Conservation (phyloP, 192 early-diverging fungal species). For the Coemansia sp. region DNA sequence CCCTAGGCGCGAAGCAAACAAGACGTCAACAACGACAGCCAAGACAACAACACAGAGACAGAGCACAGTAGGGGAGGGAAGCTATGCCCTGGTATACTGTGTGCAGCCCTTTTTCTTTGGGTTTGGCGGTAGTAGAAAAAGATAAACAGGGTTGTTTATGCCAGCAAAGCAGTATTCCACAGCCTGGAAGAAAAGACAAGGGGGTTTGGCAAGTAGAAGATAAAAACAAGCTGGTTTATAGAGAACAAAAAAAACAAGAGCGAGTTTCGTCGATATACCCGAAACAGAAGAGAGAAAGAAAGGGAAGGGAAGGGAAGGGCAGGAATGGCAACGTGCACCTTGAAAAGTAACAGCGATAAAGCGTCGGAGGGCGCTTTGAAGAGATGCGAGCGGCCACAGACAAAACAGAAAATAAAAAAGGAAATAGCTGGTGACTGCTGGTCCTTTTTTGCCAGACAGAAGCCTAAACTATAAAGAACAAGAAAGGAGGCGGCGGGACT, state of each 20-base stretch:
- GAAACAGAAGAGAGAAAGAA: neutral
- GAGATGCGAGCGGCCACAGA: neutral
- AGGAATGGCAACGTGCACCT: neutral
- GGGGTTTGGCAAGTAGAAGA: slow-evolving; percentile 1
- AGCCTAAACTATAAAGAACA: neutral
- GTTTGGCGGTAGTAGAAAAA: neutral
- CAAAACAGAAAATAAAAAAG: neutral
- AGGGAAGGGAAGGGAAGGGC: neutral
- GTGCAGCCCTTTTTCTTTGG: neutral
- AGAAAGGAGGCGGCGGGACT: neutral
- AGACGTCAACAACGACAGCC: too few species aligned
- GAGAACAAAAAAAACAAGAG: neutral
- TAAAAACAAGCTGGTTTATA: neutral
- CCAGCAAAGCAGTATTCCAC: slow-evolving; percentile 5
- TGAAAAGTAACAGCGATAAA: slow-evolving; percentile 1
- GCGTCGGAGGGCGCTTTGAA: neutral
- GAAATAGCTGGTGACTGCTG: slow-evolving; percentile 1
- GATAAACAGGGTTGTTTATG: slow-evolving; percentile 1
- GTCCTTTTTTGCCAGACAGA: neutral
- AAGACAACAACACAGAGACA: neutral
- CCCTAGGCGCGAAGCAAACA: too few species aligned
- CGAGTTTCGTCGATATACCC: neutral
- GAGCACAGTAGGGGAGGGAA: neutral
- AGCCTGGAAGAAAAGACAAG: slow-evolving; percentile 5
- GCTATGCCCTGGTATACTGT: neutral